phyloP scores from a whole-genome alignment of 2,329 filamentous ascomycete species.

The Fusarium begoniae region DNA sequence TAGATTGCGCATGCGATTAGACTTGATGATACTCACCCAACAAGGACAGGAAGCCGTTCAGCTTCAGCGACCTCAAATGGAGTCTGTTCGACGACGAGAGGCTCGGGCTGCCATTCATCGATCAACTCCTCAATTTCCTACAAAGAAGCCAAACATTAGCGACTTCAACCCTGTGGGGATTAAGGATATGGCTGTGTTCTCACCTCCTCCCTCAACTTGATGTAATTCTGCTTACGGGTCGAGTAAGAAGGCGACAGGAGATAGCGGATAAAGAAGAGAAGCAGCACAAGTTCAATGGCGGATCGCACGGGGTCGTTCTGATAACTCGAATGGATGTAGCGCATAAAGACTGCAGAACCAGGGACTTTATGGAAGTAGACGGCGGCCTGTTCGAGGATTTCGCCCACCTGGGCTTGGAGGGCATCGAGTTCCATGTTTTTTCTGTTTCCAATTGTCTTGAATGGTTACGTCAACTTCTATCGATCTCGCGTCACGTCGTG shows the following conservation, averaged over 20 bases:
- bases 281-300: slow-evolving; percentile 89
- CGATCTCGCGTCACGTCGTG: background rate
- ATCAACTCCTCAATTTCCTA: slow-evolving; percentile 95
- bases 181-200: background rate
- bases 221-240: slow-evolving; percentile 87
- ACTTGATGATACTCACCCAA: slow-evolving; percentile 68
- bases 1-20: background rate
- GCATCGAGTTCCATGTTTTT: slow-evolving; percentile 69
- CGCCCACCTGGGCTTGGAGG: slow-evolving; percentile 61
- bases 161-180: background rate
- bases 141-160: slow-evolving; percentile 36
- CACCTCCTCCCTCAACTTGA: slow-evolving; percentile 83
- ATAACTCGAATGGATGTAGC: slow-evolving; percentile 97
- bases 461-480: background rate
- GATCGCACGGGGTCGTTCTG: slow-evolving; percentile 96
- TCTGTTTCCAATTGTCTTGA: background rate
- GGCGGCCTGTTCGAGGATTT: slow-evolving; percentile 61
- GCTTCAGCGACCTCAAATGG: slow-evolving; percentile 81
- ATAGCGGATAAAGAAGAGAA: slow-evolving; percentile 96
- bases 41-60: slow-evolving; percentile 86
- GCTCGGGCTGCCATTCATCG: slow-evolving; percentile 95
- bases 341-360: slow-evolving; percentile 90
- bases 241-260: slow-evolving; percentile 91
- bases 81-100: slow-evolving; percentile 79
- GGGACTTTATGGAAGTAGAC: slow-evolving; percentile 88